These are phyloP conservation scores for Jamesozyma gamospora DNA, from an alignment of 805 yeast species.

Conservation along the genomic window DNA sequence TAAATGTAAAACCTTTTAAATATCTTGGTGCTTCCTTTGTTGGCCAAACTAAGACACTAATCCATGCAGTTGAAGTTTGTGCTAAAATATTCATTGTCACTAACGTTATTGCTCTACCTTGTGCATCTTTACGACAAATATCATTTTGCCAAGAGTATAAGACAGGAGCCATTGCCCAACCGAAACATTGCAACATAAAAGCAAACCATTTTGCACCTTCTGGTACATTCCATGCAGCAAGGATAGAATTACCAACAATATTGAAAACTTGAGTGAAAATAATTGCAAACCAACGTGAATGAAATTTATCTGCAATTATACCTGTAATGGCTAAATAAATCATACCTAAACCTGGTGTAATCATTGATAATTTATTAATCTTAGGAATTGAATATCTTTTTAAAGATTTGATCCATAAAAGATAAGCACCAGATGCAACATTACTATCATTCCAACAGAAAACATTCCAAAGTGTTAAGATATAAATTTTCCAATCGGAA, in stretches of 20 bases:
- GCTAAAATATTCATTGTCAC: conserved; percentile 45
- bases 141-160: conserved; percentile 51
- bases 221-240: conserved; percentile 47
- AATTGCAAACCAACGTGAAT: conserved; percentile 47
- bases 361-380: conserved; percentile 40
- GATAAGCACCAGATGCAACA: conserved; percentile 42
- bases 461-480: conserved; percentile 42
- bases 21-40: conserved; percentile 49
- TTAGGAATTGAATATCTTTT: conserved; percentile 34
- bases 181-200: conserved; percentile 44
- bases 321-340: conserved; percentile 24
- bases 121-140: conserved; percentile 44
- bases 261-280: conserved; percentile 43
- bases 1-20: conserved; percentile 43
- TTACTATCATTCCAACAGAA: conserved; percentile 51
- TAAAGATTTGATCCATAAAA: conserved; percentile 50
- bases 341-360: conserved; percentile 49
- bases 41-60: conserved; percentile 34
- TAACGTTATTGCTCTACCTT: conserved; percentile 42
- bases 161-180: conserved; percentile 54
- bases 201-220: conserved; percentile 53
- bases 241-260: conserved; percentile 39
- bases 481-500: conserved; percentile 48
- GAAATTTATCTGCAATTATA: conserved; percentile 39
- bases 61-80: conserved; percentile 46